Evolutionary conservation across 371 early-diverging fungal genomes (phyloP), one percentile per base, ranked within the genome.

Genomic region (Circinella minor): DNA sequence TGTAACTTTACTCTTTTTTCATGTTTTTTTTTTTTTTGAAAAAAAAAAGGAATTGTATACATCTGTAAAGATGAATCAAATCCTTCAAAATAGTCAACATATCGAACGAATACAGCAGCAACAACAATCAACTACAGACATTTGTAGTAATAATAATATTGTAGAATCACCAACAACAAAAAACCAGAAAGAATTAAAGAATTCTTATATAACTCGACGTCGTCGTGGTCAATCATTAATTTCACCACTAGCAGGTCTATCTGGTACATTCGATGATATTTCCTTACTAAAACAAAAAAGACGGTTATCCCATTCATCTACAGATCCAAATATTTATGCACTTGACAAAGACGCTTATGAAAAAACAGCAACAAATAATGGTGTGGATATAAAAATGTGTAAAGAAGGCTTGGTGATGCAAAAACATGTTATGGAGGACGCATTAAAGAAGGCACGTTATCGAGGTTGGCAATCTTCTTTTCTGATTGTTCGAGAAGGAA

Each of bases 401-500:
- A 65, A 54, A 47, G 75, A 79, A 57, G 79, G 77, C 0, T 54
- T 77, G 15, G 74, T 79, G 0, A 79, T 77, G 72, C 74, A 75
- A 8, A 79, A 79, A 46, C 79, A 79, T 55, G 71, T 79, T 8
- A 67, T 79, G 75, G 77, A 77, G 46, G 59, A 61, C 3, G 51
- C 65, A 14, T 70, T 70, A 36, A 74, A 73, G 49, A 72, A 74
- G 9, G 77, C 79, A 9, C 66, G 69, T 34, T 54, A 73, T 14
- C 70, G 79, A 27, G 73, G 69, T 60, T 79, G 79, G 79, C 77
- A 79, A 17, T 62, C 72, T 6, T 79, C 77, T 15, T 72, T 72
- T 36, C 20, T 74, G 1, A 66, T 71, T 1, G 69, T 77, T 18
- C 72, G 46, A 20, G 77, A 74, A 36, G 74, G 73, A 0, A 74